These are phyloP conservation scores for Dothidotthia symphoricarpi DNA, from an alignment of 2,329 filamentous ascomycete genomes.

Conservation along the genomic window DNA sequence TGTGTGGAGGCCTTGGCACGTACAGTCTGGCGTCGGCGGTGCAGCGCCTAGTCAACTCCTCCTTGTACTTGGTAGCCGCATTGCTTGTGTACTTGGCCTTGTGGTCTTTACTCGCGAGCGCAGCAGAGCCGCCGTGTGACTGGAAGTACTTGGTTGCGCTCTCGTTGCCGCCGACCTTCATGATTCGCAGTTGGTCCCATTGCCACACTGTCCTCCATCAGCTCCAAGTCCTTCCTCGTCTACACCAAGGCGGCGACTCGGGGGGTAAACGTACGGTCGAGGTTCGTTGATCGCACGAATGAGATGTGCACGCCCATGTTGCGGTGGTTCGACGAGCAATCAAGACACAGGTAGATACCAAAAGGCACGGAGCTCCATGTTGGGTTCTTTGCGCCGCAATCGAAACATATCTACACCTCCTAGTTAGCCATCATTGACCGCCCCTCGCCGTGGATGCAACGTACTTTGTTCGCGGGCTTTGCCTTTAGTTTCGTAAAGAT, in stretches of 20 bases:
- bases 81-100: slow-evolving; percentile 96
- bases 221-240: slow-evolving; percentile 51
- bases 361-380: slow-evolving; percentile 98
- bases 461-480: slow-evolving; percentile 91
- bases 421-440: slow-evolving; percentile 24
- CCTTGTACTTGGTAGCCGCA: slow-evolving; percentile 96
- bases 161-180: slow-evolving; percentile 99
- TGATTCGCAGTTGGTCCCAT: slow-evolving; percentile 95
- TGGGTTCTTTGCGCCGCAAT: slow-evolving; percentile 95
- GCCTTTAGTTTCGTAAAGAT: slow-evolving; percentile 97
- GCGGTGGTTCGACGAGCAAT: slow-evolving; percentile 95
- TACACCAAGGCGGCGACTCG: background rate
- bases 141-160: slow-evolving; percentile 98
- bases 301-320: slow-evolving; percentile 99
- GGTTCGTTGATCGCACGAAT: slow-evolving; percentile 96
- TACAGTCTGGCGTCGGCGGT: slow-evolving; percentile 82
- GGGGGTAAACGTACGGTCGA: slow-evolving; percentile 72
- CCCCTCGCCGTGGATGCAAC: slow-evolving; percentile 22
- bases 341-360: slow-evolving; percentile 95
- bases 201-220: slow-evolving; percentile 65
- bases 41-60: slow-evolving; percentile 84
- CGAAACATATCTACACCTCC: slow-evolving; percentile 79
- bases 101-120: slow-evolving; percentile 90
- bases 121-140: slow-evolving; percentile 89
- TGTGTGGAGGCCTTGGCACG: slow-evolving; percentile 40